Evolutionary conservation across 1,284 basidiomycete species (phyloP).

Genomic region (Hypsizygus ulmarius): DNA sequence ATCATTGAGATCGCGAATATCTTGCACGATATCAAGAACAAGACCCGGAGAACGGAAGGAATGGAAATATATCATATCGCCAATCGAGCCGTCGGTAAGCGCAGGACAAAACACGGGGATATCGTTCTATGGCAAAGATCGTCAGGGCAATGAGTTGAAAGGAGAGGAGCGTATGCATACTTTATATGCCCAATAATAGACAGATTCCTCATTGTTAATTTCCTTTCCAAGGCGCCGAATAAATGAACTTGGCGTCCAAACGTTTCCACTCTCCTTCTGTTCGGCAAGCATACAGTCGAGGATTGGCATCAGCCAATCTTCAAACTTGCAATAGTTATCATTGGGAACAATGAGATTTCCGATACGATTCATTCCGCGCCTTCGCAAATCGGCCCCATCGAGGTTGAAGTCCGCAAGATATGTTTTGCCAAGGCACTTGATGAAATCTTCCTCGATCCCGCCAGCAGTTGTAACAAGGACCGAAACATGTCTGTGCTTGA

Average conservation of each 20-base stretch:
- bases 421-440: conserved; percentile 96
- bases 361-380: conserved; percentile 92
- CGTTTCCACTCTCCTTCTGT: conserved; percentile 69
- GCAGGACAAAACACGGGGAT: conserved; percentile 99
- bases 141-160: conserved; percentile 27
- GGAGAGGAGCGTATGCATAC: conserved; percentile 48
- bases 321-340: conserved; percentile 99
- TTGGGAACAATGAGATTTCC: conserved; percentile 99
- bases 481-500: conserved; percentile 89
- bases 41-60: conserved; percentile 91
- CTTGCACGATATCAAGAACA: conserved; percentile 90
- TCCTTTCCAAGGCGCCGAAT: conserved; percentile 92
- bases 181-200: conserved; percentile 99
- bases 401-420: conserved; percentile 94
- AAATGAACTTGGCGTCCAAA: conserved; percentile 95
- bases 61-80: conserved; percentile 99
- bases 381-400: conserved; percentile 85
- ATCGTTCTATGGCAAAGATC: conserved; percentile 67
- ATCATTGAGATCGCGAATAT: conserved; percentile 93
- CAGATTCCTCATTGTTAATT: conserved; percentile 94
- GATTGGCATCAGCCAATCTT: conserved; percentile 97
- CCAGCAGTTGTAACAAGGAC: conserved; percentile 97
- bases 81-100: conserved; percentile 95
- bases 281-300: conserved; percentile 90
- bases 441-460: conserved; percentile 98